Evolutionary conservation across 148 eudicot genomes (phyloP).

Genomic region (Amaranthus hypochondriacus): DNA sequence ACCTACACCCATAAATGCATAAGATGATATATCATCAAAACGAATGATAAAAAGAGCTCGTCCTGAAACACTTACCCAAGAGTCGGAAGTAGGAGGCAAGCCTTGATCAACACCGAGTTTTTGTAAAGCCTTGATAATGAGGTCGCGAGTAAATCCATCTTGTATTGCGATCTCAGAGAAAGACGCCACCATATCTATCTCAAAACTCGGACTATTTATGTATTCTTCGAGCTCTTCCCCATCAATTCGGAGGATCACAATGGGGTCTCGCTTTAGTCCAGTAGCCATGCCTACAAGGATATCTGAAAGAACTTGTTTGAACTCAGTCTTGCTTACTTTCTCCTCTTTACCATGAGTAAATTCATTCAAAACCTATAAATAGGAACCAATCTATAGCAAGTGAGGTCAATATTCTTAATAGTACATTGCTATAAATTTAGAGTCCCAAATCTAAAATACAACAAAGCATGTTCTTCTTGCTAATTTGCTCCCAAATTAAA

Average conservation of each 20-base stretch:
- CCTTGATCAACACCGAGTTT: slow-evolving; percentile 83
- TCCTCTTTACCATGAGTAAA: slow-evolving; percentile 75
- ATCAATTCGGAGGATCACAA: slow-evolving; percentile 85
- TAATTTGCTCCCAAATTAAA: too few relatives aligned
- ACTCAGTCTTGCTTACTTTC: slow-evolving; percentile 70
- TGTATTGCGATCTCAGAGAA: slow-evolving; percentile 49
- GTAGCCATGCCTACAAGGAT: slow-evolving; percentile 90
- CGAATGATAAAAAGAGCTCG: neutral
- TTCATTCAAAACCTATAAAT: slow-evolving; percentile 61
- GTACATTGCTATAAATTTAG: neutral
- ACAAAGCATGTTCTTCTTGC: neutral
- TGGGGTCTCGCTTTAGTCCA: slow-evolving; percentile 81
- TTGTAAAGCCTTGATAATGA: slow-evolving; percentile 57
- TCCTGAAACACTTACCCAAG: slow-evolving; percentile 53
- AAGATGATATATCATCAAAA: neutral
- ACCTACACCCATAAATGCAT: slow-evolving; percentile 35
- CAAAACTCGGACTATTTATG: slow-evolving; percentile 45
- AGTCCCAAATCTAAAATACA: neutral
- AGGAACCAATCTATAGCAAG: neutral
- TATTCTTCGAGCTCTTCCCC: slow-evolving; percentile 79
- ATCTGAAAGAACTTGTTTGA: slow-evolving; percentile 77
- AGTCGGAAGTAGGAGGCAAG: slow-evolving; percentile 77
- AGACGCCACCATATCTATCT: slow-evolving; percentile 48
- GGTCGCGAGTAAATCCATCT: slow-evolving; percentile 40
- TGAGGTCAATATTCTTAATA: neutral